These are phyloP conservation scores for Kluyveromyces nonfermentans DNA, from an alignment of 805 yeast species.

Conservation along the genomic window DNA sequence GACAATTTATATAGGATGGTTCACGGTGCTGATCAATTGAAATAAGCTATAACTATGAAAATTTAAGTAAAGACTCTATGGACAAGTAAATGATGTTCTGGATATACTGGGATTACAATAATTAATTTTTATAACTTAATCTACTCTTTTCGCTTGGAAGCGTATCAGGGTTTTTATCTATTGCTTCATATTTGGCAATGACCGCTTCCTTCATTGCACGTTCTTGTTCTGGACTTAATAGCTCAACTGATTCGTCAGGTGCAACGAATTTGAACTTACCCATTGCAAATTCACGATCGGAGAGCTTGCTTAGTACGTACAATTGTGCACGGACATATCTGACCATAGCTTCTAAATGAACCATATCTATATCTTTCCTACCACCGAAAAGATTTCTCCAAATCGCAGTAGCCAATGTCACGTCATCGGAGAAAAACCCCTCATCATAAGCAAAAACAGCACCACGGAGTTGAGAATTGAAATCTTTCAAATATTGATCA, in stretches of 20 bases:
- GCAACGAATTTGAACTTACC: slow-evolving; percentile 82
- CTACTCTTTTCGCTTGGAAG: slow-evolving; percentile 54
- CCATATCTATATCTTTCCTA: slow-evolving; percentile 67
- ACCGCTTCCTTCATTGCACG: slow-evolving; percentile 41
- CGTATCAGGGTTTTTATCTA: slow-evolving; percentile 33
- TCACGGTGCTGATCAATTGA: too few species aligned
- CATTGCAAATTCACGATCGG: slow-evolving; percentile 87
- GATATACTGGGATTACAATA: neutral
- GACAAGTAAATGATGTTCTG: neutral
- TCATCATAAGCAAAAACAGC: slow-evolving; percentile 87
- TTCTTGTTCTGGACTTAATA: slow-evolving; percentile 59
- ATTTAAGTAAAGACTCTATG: neutral
- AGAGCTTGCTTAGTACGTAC: slow-evolving; percentile 74
- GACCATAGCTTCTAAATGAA: slow-evolving; percentile 80
- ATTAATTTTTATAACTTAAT: slow-evolving; percentile 39
- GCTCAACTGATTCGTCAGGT: slow-evolving; percentile 69
- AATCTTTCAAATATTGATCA: slow-evolving; percentile 81
- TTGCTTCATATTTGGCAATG: slow-evolving; percentile 42
- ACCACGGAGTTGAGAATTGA: slow-evolving; percentile 84
- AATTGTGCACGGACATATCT: slow-evolving; percentile 84
- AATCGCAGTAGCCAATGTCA: slow-evolving; percentile 64
- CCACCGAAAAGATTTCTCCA: slow-evolving; percentile 93
- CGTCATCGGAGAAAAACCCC: slow-evolving; percentile 72
- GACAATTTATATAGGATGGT: slow-evolving; percentile 14
- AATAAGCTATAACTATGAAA: neutral